Conservation (phyloP, 176 grass and related monocot species). For the Oryza nivara region DNA sequence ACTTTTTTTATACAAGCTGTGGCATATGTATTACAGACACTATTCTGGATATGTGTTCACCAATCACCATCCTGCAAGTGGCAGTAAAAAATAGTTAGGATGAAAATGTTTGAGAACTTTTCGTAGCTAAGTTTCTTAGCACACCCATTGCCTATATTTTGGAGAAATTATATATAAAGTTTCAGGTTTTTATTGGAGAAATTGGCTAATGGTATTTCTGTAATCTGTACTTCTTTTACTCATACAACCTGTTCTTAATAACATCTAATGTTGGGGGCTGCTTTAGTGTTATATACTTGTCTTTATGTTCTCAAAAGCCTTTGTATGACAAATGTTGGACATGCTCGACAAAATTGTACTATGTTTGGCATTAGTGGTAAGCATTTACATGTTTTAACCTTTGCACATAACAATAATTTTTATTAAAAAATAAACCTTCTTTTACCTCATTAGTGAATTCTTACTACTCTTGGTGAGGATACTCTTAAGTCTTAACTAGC, state of each 20-base stretch:
- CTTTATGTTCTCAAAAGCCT: constrained; percentile 10
- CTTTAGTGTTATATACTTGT: constrained; percentile 20
- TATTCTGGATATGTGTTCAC: too few relatives aligned
- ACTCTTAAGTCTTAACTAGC: background rate
- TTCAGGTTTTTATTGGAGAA: background rate
- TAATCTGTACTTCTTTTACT: constrained; percentile 15
- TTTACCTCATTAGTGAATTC: too few relatives aligned
- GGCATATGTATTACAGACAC: too few relatives aligned
- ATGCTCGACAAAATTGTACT: background rate
- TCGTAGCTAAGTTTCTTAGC: too few relatives aligned
- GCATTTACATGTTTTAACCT: background rate
- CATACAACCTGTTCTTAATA: constrained; percentile 4
- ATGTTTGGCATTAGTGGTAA: background rate
- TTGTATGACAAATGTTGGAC: background rate
- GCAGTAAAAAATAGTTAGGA: too few relatives aligned
- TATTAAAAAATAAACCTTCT: background rate
- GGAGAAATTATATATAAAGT: background rate
- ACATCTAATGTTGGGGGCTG: constrained; percentile 3
- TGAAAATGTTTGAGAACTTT: too few relatives aligned
- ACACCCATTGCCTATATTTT: too few relatives aligned
- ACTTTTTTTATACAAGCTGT: too few relatives aligned
- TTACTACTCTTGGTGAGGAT: too few relatives aligned
- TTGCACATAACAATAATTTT: background rate
- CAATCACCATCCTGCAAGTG: too few relatives aligned
- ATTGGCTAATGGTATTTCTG: background rate